Evolutionary conservation across 2,329 filamentous ascomycete species (phyloP).

Genomic region (Mycogone perniciosa): DNA sequence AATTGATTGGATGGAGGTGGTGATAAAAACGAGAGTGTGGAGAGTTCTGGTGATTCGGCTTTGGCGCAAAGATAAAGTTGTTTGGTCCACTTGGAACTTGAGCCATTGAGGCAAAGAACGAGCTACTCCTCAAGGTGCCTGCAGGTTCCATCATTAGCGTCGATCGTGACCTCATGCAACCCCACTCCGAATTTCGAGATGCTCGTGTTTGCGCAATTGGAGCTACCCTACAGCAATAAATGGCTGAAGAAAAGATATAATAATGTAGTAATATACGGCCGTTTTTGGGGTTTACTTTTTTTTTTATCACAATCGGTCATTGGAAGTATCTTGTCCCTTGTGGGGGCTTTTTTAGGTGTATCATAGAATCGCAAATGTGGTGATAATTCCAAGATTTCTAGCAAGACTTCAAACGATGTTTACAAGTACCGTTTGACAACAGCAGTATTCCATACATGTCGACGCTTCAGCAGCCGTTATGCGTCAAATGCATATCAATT

Average conservation of each 20-base stretch:
- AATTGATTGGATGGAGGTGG: neutral
- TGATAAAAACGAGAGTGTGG: neutral
- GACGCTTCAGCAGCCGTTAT: neutral
- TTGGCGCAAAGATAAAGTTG: neutral
- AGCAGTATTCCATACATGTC: too few species aligned
- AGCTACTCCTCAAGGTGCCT: neutral
- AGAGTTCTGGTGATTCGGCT: neutral
- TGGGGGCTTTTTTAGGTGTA: too few species aligned
- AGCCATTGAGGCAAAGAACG: too few species aligned
- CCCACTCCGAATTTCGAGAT: slow-evolving; percentile 16
- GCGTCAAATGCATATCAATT: neutral
- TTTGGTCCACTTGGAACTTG: neutral
- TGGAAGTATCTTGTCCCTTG: too few species aligned
- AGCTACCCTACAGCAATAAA: neutral
- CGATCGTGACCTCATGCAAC: slow-evolving; percentile 23
- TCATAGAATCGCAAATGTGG: neutral
- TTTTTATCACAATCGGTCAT: neutral
- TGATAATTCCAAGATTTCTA: neutral
- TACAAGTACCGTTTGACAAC: too few species aligned
- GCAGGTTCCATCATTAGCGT: slow-evolving; percentile 17
- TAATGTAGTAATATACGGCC: neutral
- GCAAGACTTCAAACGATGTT: neutral
- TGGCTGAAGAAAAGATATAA: too few species aligned
- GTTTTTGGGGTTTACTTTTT: neutral
- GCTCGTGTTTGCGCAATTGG: neutral